A percentile compares a stretch with the other conserved stretches of the same genome.
phyloP scores from a whole-genome alignment of 352 stramenopile genomes.

The Globisporangium cederbergense region DNA sequence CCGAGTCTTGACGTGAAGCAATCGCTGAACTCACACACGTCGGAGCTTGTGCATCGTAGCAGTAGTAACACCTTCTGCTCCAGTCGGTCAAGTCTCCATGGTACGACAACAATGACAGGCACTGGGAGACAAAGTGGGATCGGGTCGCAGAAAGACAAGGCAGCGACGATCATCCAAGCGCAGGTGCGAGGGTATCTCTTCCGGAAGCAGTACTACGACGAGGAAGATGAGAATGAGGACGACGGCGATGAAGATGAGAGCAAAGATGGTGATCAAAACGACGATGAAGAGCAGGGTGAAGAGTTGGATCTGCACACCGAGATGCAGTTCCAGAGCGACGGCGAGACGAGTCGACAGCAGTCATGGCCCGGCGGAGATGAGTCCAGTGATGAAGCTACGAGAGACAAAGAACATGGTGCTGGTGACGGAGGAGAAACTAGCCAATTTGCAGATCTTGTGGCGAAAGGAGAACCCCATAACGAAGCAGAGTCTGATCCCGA shows the following conservation, averaged over 20 bases:
- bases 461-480: not conserved
- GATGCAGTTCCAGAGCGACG: conserved; percentile 13
- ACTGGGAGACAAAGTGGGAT: not conserved
- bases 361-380: not conserved
- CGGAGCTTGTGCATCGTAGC: not conserved
- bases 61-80: not conserved
- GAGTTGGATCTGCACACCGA: conserved; percentile 7
- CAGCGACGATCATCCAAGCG: conserved; percentile 13
- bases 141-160: not conserved
- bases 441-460: too few species aligned
- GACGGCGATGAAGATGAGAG: not conserved
- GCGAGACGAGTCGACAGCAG: conserved; percentile 3
- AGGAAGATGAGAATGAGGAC: not conserved
- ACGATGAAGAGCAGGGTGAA: not conserved
- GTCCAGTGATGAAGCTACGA: not conserved
- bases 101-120: not conserved
- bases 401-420: not conserved
- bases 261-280: not conserved
- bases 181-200: conserved; percentile 17
- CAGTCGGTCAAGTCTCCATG: not conserved
- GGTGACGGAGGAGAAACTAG: not conserved
- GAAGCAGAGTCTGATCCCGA: not conserved
- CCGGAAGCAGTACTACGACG: conserved; percentile 15
- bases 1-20: conserved; percentile 32
- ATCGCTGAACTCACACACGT: conserved; percentile 11